Evolutionary conservation across 495 filamentous ascomycete species (phyloP).

Genomic region (Bombardia bombarda): DNA sequence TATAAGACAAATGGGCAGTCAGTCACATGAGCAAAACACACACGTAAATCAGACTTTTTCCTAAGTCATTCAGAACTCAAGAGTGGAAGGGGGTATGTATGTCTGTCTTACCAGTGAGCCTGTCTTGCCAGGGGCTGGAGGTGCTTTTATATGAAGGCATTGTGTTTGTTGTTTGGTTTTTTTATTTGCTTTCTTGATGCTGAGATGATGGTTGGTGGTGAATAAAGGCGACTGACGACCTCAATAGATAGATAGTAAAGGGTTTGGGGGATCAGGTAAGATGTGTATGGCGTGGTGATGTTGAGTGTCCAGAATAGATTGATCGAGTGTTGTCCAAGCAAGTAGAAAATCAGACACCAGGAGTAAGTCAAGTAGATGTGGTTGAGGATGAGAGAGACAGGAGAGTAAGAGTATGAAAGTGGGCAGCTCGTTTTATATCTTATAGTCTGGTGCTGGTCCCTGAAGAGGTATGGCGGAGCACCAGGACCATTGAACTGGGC

Average conservation of each 20-base stretch:
- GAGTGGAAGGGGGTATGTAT: too few species aligned
- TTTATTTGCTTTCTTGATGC: background rate
- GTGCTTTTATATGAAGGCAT: conserved; percentile 13
- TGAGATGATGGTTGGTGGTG: too few species aligned
- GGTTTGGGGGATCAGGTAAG: too few species aligned
- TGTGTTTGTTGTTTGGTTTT: background rate
- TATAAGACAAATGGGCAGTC: background rate
- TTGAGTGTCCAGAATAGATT: too few species aligned
- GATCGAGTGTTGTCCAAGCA: too few species aligned
- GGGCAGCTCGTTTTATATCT: conserved; percentile 2
- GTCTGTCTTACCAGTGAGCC: conserved; percentile 18
- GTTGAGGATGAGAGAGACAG: background rate
- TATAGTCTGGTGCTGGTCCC: conserved; percentile 3
- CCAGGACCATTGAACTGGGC: conserved; percentile 1
- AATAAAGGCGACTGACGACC: too few species aligned
- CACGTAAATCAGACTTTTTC: too few species aligned
- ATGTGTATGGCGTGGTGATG: too few species aligned
- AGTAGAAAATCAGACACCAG: too few species aligned
- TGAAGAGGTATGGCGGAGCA: background rate
- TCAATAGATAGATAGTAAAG: too few species aligned
- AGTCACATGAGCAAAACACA: background rate
- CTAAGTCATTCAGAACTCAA: too few species aligned
- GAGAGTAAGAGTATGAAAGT: background rate
- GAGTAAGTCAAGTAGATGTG: background rate
- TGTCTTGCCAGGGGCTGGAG: conserved; percentile 17